Conservation (phyloP, 2,329 filamentous ascomycete species). For the Trichoderma sp. region DNA sequence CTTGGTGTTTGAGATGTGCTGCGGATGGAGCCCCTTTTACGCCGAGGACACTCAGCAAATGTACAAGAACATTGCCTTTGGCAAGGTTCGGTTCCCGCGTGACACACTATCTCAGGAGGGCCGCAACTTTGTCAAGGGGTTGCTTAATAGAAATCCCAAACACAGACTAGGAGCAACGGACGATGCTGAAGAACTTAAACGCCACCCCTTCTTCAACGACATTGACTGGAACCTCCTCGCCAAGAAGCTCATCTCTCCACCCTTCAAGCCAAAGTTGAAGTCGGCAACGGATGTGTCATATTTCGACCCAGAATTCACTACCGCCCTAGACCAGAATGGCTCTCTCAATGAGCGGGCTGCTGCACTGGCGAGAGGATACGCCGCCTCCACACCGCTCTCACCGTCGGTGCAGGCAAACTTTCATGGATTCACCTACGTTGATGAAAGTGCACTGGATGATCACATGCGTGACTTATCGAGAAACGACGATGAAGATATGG, state of each 20-base stretch:
- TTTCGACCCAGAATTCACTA: conserved; percentile 98
- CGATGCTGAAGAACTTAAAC: conserved; percentile 91
- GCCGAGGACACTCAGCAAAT: conserved; percentile 99
- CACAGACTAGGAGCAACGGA: conserved; percentile 87
- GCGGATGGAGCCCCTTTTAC: conserved; percentile 98
- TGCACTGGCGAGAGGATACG: conserved; percentile 78
- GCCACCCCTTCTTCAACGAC: conserved; percentile 90
- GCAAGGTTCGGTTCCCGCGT: conserved; percentile 93
- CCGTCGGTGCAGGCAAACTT: conserved; percentile 98
- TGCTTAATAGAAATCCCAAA: conserved; percentile 94
- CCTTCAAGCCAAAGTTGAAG: conserved; percentile 97
- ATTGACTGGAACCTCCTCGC: conserved; percentile 86
- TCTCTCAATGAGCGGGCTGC: conserved; percentile 91
- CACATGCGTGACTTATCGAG: conserved; percentile 60
- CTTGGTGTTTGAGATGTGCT: conserved; percentile 99
- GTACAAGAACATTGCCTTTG: conserved; percentile 99
- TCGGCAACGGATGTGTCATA: conserved; percentile 95
- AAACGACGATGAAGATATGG: conserved; percentile 58
- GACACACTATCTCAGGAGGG: conserved; percentile 94
- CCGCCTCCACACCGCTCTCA: conserved; percentile 86
- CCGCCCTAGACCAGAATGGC: conserved; percentile 79
- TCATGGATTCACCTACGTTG: conserved; percentile 98
- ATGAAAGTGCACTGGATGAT: conserved; percentile 90
- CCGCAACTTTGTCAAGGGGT: conserved; percentile 94
- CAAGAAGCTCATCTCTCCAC: conserved; percentile 90